phyloP scores from a whole-genome alignment of 2,329 filamentous ascomycete species.

The Talaromyces piceae region DNA sequence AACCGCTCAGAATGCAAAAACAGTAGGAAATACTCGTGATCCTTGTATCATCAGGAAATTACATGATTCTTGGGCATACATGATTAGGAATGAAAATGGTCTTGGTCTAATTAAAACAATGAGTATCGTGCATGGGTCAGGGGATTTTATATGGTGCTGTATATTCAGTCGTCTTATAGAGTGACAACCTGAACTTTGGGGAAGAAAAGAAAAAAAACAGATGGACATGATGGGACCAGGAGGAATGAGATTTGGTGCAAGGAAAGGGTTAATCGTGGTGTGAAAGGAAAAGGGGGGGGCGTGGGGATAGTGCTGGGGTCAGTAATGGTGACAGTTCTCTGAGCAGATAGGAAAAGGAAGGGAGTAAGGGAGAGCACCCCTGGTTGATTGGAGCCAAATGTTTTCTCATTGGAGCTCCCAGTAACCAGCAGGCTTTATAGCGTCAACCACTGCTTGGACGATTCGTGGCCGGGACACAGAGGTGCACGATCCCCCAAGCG shows the following conservation, averaged over 20 bases:
- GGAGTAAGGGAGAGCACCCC: not conserved
- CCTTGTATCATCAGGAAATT: slow-evolving; percentile 26
- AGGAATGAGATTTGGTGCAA: slow-evolving; percentile 8
- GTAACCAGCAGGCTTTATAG: not conserved
- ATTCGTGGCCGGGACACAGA: not conserved
- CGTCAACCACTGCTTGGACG: not conserved
- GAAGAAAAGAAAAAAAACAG: slow-evolving; percentile 2
- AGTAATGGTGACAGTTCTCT: not conserved
- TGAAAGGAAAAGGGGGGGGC: slow-evolving; percentile 5
- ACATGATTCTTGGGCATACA: slow-evolving; percentile 39
- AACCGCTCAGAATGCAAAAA: slow-evolving; percentile 2
- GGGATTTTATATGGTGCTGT: slow-evolving; percentile 10
- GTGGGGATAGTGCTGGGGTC: slow-evolving; percentile 8
- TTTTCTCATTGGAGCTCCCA: not conserved
- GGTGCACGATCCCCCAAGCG: not conserved
- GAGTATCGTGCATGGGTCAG: slow-evolving; percentile 7
- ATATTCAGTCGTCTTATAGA: slow-evolving; percentile 5
- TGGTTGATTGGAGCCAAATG: not conserved
- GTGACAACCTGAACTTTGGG: slow-evolving; percentile 9
- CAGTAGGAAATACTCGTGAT: slow-evolving; percentile 22
- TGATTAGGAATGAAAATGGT: slow-evolving; percentile 17
- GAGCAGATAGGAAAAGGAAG: not conserved
- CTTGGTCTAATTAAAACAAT: slow-evolving; percentile 32
- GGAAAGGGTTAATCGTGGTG: slow-evolving; percentile 13
- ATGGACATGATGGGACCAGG: slow-evolving; percentile 5